Base-by-base conservation (phyloP, 2,329 filamentous ascomycete genomes). In the Trichoderma lentiforme region DNA sequence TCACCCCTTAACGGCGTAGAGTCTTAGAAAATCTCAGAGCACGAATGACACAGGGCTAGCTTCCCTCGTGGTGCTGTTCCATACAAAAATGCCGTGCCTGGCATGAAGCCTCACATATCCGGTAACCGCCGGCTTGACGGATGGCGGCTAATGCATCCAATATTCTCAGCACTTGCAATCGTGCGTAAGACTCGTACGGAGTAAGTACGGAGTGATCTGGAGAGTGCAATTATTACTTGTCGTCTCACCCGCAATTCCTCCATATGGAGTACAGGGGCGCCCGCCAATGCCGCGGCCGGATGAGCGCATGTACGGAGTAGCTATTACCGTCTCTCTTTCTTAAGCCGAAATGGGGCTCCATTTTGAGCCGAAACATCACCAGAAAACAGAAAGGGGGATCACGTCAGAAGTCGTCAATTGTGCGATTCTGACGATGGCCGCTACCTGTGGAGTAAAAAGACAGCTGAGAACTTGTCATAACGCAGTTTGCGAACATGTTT, bases 351-450 rank as follows among this genome's bases (percentile, higher is more conserved):
- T 53, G 24, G 53, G 66, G 57, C 56, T 53, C 66, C 66, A 70
- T 70, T 70, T 62, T 70, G 57, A 70, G 66, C 66, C 66, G 66
- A 70, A 70, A 43, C 28, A 70, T 70, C 66, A 70, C 57, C 66
- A 70, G 28, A 32, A 28, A 14, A 21, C 39, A 34, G 43, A 62
- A 53, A 70, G 26, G 66, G 66, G 57, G 28, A 61, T 69, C 56
- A 43, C 43, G 66, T 34, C 56, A 68, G 66, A 69, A 43, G 36
- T 36, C 39, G 39, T 24, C 39, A 32, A 70, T 68, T 68, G 53
- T 68, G 65, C 57, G 34, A 70, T 70, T 28, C 43, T 61, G 56
- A 69, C 64, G 64, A 39, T 56, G 53, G 62, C 11, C 12, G 26
- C 51, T 58, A 14, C 11, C 24, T 28, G 64, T 39, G 62, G 62